These are phyloP conservation scores for Naegleria gruberi DNA, from an alignment of 208 protist genomes.

Conservation along the genomic window DNA sequence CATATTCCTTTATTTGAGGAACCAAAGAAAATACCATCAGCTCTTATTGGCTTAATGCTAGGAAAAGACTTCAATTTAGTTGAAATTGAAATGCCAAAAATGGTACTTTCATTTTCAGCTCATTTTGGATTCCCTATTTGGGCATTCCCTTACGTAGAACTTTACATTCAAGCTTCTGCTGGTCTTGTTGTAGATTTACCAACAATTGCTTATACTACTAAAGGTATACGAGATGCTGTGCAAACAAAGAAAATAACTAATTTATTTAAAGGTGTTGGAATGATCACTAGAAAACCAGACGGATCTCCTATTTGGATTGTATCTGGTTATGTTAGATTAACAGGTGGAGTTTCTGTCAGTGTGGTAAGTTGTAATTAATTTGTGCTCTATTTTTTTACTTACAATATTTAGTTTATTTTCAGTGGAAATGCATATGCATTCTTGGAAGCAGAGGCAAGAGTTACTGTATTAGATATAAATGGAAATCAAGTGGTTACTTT, in stretches of 20 bases:
- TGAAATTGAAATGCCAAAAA: neutral
- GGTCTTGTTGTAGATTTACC: neutral
- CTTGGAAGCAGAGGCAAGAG: neutral
- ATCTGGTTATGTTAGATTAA: neutral
- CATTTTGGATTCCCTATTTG: neutral
- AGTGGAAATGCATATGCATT: neutral
- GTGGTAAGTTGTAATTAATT: too few relatives aligned
- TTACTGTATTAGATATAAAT: neutral
- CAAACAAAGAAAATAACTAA: neutral
- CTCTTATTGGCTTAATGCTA: neutral
- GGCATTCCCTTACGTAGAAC: neutral
- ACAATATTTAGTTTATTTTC: too few relatives aligned
- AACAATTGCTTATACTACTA: neutral
- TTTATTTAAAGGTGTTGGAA: neutral
- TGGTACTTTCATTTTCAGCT: neutral
- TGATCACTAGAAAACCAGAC: neutral
- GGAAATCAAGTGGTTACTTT: neutral
- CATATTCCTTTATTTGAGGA: neutral
- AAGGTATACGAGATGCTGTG: neutral
- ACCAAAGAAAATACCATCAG: neutral
- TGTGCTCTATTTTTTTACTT: too few relatives aligned
- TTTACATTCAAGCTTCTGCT: neutral
- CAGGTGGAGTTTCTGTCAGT: neutral
- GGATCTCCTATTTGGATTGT: neutral
- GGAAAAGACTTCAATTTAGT: neutral